Evolutionary conservation across 139 green algal genomes (phyloP).

Genomic region (Marvania coccoides): DNA sequence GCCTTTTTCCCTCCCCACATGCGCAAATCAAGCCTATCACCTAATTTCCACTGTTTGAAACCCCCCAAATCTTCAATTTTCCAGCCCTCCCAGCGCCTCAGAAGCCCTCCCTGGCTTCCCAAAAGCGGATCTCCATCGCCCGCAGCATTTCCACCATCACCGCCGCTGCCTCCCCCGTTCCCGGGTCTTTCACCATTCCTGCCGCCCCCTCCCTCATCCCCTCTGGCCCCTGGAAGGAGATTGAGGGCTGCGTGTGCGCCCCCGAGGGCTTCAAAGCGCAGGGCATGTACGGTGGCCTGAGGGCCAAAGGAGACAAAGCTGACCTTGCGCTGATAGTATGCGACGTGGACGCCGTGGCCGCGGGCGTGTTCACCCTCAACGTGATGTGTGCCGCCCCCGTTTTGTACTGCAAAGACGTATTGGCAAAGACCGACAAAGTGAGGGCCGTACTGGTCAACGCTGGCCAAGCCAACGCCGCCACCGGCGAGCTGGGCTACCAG

Average conservation of each 20-base stretch:
- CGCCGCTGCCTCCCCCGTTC: background rate
- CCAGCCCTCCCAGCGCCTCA: too few relatives aligned
- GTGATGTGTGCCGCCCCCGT: conserved; percentile 93
- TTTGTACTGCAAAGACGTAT: conserved; percentile 83
- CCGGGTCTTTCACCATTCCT: conserved; percentile 64
- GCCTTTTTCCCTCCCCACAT: background rate
- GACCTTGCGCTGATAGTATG: conserved; percentile 87
- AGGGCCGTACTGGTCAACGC: conserved; percentile 84
- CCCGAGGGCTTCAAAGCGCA: conserved; percentile 88
- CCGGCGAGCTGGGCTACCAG: conserved; percentile 65
- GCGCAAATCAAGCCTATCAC: too few relatives aligned
- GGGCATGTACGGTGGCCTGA: conserved; percentile 75
- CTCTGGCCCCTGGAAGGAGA: conserved; percentile 76
- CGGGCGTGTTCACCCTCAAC: conserved; percentile 92
- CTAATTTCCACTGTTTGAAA: background rate
- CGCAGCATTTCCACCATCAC: background rate
- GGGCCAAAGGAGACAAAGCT: conserved; percentile 71
- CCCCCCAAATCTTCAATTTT: too few relatives aligned
- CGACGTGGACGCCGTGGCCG: conserved; percentile 62
- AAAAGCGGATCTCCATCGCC: too few relatives aligned
- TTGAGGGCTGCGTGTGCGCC: conserved; percentile 68
- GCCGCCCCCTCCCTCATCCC: conserved; percentile 84
- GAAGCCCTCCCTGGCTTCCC: too few relatives aligned
- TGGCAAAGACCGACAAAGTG: conserved; percentile 52
- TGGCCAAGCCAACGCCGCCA: conserved; percentile 93